phyloP scores from a whole-genome alignment of 1,284 basidiomycete genomes.

The Pterula multifida region DNA sequence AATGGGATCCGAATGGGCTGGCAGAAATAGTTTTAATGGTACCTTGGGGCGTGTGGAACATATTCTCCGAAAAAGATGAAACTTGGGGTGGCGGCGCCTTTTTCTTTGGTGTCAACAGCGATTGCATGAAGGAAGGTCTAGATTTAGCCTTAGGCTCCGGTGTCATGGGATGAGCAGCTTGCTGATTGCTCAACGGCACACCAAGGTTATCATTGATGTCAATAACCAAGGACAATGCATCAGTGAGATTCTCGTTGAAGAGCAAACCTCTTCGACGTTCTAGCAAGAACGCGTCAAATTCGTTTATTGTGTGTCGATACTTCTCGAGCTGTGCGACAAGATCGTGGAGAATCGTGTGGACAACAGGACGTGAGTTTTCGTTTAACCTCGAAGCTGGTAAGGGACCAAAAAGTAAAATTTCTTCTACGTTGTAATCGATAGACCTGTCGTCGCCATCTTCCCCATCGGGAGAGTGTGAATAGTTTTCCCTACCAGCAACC shows the following conservation, averaged over 20 bases:
- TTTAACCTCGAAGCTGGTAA: conserved; percentile 58
- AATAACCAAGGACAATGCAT: conserved; percentile 69
- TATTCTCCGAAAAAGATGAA: conserved; percentile 22
- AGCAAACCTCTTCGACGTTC: conserved; percentile 85
- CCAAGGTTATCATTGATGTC: conserved; percentile 35
- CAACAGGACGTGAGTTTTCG: conserved; percentile 60
- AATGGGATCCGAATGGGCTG: conserved; percentile 80
- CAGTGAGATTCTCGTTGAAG: conserved; percentile 87
- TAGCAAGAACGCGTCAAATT: conserved; percentile 77
- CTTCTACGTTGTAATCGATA: conserved; percentile 60
- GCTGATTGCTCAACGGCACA: conserved; percentile 14
- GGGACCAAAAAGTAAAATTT: conserved; percentile 46
- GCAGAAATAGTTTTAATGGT: conserved; percentile 36
- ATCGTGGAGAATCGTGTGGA: conserved; percentile 70
- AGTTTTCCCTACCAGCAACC: conserved; percentile 9
- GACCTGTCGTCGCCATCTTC: conserved; percentile 55
- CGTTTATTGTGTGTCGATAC: conserved; percentile 61
- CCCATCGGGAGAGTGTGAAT: conserved; percentile 13
- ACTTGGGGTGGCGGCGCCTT: conserved; percentile 26
- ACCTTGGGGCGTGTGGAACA: conserved; percentile 28
- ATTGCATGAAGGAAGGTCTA: conserved; percentile 49
- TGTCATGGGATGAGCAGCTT: conserved; percentile 15
- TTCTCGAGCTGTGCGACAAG: conserved; percentile 70
- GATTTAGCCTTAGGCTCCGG: conserved; percentile 36
- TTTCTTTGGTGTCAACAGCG: conserved; percentile 71